phyloP scores from a whole-genome alignment of 78 protist genomes.

The Dictyostelium firmibasis region DNA sequence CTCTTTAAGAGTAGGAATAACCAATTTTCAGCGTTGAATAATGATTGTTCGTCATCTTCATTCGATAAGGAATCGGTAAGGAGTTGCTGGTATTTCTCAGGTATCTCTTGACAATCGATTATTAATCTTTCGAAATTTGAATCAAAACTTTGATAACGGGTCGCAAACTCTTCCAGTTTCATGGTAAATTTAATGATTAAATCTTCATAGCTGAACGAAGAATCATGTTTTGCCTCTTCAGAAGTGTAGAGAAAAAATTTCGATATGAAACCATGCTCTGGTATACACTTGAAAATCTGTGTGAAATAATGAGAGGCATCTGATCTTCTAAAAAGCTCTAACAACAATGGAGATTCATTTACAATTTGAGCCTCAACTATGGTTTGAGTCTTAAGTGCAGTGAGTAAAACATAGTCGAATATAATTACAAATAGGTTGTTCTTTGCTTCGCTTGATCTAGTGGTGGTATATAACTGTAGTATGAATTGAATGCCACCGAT shows the following conservation, averaged over 20 bases:
- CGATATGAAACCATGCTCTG: constrained; percentile 62
- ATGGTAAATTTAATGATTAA: constrained; percentile 56
- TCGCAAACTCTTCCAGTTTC: constrained; percentile 43
- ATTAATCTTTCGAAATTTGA: neutral
- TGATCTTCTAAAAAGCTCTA: constrained; percentile 66
- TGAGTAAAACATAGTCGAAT: constrained; percentile 64
- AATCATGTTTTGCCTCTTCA: neutral
- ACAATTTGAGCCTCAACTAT: constrained; percentile 52
- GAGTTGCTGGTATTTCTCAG: neutral
- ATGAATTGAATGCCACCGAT: constrained; percentile 67
- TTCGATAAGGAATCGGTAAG: neutral
- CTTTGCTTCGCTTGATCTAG: constrained; percentile 64
- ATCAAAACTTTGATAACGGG: constrained; percentile 43
- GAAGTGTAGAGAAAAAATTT: constrained; percentile 39
- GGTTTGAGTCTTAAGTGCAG: constrained; percentile 41
- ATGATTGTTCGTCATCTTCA: constrained; percentile 36
- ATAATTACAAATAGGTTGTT: constrained; percentile 63
- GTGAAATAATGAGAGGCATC: constrained; percentile 79
- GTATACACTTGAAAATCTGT: constrained; percentile 68
- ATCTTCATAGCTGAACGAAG: constrained; percentile 67
- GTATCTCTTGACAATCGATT: constrained; percentile 12
- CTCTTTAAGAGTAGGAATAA: constrained; percentile 24
- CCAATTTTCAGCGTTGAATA: constrained; percentile 68
- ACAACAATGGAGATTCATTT: constrained; percentile 55
- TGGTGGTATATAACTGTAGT: constrained; percentile 26